These are phyloP conservation scores for Hirsutella minnesotensis DNA, from an alignment of 2,329 filamentous ascomycete genomes.

Conservation along the genomic window DNA sequence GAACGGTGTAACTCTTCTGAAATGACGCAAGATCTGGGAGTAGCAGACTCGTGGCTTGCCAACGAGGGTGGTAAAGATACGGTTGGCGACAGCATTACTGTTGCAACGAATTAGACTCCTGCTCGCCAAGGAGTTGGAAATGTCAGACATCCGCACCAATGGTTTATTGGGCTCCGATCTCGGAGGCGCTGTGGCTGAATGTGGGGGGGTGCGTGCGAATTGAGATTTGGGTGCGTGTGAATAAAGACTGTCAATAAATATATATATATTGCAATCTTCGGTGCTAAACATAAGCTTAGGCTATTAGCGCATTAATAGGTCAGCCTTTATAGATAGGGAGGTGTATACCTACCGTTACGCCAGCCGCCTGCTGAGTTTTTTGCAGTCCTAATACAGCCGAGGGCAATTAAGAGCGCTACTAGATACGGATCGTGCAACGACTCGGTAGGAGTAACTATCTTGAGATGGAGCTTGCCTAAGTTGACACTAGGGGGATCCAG, in stretches of 20 bases:
- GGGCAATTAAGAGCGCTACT: conserved; percentile 1
- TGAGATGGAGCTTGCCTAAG: neutral
- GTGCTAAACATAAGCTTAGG: neutral
- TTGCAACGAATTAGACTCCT: no score
- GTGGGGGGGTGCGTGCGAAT: no score
- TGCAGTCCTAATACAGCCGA: neutral
- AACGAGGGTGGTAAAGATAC: no score
- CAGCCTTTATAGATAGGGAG: neutral
- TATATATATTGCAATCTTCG: neutral
- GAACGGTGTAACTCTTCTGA: no score
- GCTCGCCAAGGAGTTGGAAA: no score
- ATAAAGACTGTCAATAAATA: neutral
- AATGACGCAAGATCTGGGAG: no score
- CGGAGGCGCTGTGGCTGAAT: no score
- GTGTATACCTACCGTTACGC: neutral
- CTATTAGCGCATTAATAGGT: neutral
- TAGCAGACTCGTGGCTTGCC: no score
- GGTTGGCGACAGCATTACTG: no score
- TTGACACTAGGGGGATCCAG: neutral
- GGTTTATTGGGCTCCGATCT: no score
- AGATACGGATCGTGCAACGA: conserved; percentile 1
- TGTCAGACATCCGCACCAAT: no score
- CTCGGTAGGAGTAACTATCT: neutral
- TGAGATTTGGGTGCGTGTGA: no score
- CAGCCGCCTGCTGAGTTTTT: neutral